Evolutionary conservation across 129 eudicot genomes (phyloP).

Genomic region (Helichrysum umbraculigerum): DNA sequence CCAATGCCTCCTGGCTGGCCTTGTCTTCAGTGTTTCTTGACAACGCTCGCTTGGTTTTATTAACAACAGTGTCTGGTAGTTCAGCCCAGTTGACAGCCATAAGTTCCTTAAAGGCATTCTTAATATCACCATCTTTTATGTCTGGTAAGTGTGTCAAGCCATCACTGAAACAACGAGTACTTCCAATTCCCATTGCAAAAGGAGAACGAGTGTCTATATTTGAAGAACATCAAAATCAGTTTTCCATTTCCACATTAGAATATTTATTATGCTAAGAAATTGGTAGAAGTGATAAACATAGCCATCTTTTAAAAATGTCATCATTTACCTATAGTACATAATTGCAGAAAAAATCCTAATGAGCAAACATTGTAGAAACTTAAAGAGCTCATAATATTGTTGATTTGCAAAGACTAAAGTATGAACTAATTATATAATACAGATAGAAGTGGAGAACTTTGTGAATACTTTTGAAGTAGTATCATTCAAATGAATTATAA

Average conservation of each 20-base stretch:
- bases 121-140: slow-evolving; percentile 66
- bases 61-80: slow-evolving; percentile 62
- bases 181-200: slow-evolving; percentile 51
- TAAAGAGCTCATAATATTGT: neutral
- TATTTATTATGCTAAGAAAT: neutral
- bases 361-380: neutral
- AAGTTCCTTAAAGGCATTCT: slow-evolving; percentile 67
- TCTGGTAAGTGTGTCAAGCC: slow-evolving; percentile 62
- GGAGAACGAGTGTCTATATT: slow-evolving; percentile 42
- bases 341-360: neutral
- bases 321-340: neutral
- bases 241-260: neutral
- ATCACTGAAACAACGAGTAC: slow-evolving; percentile 67
- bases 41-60: slow-evolving; percentile 61
- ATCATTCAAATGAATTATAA: neutral
- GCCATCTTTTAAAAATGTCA: neutral
- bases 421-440: neutral
- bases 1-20: slow-evolving; percentile 66
- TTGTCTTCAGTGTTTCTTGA: slow-evolving; percentile 75
- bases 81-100: slow-evolving; percentile 89
- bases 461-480: neutral
- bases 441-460: neutral
- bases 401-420: no score
- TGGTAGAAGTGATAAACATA: neutral
- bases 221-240: slow-evolving; percentile 1